Evolutionary conservation across 2,329 filamentous ascomycete genomes (phyloP).

Genomic region (Neofusicoccum cordaticola): DNA sequence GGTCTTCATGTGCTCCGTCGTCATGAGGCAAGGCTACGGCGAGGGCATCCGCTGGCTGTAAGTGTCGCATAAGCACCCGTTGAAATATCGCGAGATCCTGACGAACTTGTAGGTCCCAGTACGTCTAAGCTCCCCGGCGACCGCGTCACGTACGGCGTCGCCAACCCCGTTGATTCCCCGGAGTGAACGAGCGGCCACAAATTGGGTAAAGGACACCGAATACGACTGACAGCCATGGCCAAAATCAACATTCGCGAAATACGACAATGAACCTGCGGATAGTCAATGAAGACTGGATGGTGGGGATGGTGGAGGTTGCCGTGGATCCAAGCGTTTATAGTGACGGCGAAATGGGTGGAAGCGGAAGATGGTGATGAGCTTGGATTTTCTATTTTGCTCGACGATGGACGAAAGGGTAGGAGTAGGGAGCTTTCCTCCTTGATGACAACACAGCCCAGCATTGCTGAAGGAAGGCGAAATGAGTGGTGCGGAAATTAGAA

Average conservation of each 20-base stretch:
- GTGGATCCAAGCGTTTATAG: no score
- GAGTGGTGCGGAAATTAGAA: not conserved
- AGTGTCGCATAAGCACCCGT: not conserved
- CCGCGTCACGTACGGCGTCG: not conserved
- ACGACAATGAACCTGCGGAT: no score
- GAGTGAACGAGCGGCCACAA: no score
- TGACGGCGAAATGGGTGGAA: not conserved
- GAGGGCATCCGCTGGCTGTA: slow-evolving; percentile 41
- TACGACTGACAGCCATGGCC: no score
- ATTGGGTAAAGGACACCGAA: not conserved
- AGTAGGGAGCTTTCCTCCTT: not conserved
- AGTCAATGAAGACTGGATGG: no score
- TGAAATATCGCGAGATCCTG: not conserved
- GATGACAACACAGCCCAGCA: not conserved
- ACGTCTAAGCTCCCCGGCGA: not conserved
- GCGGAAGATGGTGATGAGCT: no score
- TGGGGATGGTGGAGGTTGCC: no score
- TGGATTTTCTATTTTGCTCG: no score
- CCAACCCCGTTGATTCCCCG: not conserved
- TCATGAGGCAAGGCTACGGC: slow-evolving; percentile 83
- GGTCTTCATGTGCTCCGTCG: slow-evolving; percentile 96
- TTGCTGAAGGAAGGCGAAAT: not conserved
- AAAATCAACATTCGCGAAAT: no score
- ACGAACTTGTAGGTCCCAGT: not conserved
- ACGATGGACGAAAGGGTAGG: not conserved